Evolutionary conservation across 1,139 yeast species (phyloP).

Genomic region (Scheffersomyces cryptocercus): DNA sequence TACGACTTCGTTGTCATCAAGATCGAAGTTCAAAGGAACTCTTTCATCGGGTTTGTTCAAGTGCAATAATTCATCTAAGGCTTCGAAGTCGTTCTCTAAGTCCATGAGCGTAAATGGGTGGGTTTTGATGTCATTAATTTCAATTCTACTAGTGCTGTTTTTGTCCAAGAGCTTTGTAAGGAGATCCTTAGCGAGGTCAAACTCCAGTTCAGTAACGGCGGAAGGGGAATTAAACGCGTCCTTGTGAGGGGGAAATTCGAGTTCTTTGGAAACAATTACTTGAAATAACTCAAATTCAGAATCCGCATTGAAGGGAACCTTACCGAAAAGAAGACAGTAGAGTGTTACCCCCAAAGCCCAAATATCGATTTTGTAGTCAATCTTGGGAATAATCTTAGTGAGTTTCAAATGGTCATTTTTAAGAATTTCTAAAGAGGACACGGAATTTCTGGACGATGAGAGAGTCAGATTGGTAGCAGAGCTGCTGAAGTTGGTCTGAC

Average conservation of each 20-base stretch:
- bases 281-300: constrained; percentile 85
- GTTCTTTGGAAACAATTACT: constrained; percentile 67
- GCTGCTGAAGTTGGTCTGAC: constrained; percentile 45
- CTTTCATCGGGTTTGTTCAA: constrained; percentile 21
- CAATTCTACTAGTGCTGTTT: constrained; percentile 68
- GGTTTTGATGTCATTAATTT: constrained; percentile 68
- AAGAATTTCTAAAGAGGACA: constrained; percentile 26
- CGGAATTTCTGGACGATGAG: constrained; percentile 7
- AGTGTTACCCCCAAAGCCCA: constrained; percentile 98
- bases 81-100: constrained; percentile 45
- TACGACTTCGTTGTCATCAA: constrained; percentile 36
- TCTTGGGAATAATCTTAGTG: constrained; percentile 39
- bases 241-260: constrained; percentile 60
- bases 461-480: neutral
- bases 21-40: constrained; percentile 13
- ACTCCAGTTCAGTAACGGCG: constrained; percentile 47
- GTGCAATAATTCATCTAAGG: constrained; percentile 39
- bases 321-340: constrained; percentile 85
- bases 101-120: constrained; percentile 79
- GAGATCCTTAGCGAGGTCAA: constrained; percentile 66
- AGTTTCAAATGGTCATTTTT: constrained; percentile 19
- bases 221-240: constrained; percentile 39
- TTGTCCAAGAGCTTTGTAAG: constrained; percentile 65
- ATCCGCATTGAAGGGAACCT: constrained; percentile 87
- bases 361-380: constrained; percentile 80